phyloP scores from a whole-genome alignment of 805 yeast genomes.

The Wickerhamiella galacta region DNA sequence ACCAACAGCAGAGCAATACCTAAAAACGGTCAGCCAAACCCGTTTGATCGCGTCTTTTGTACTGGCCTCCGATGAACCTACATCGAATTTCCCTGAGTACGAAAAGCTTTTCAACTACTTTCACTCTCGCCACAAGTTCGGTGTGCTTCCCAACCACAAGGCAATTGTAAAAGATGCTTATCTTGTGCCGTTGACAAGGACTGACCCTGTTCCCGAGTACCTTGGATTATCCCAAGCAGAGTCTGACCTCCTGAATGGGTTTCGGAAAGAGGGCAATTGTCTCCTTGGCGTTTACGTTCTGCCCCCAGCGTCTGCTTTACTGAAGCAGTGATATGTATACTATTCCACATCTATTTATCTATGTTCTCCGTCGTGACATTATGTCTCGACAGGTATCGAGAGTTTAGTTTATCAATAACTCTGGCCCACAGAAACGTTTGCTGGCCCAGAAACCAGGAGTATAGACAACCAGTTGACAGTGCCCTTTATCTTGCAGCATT shows the following conservation, averaged over 20 bases:
- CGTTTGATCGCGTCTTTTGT: slow-evolving; percentile 39
- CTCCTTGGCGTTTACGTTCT: slow-evolving; percentile 2
- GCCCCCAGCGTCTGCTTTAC: neutral
- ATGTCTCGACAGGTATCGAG: no score
- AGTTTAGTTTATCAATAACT: no score
- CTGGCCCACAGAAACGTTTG: no score
- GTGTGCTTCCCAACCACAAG: slow-evolving; percentile 39
- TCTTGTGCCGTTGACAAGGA: slow-evolving; percentile 29
- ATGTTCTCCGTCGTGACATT: no score
- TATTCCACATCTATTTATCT: no score
- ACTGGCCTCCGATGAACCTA: slow-evolving; percentile 21
- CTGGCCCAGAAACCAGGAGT: no score
- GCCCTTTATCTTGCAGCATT: no score
- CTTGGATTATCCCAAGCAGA: neutral
- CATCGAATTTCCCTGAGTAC: slow-evolving; percentile 10
- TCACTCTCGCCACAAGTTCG: slow-evolving; percentile 31
- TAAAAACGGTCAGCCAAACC: slow-evolving; percentile 27
- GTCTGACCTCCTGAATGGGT: neutral
- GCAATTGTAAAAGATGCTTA: slow-evolving; percentile 47
- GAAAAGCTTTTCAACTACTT: slow-evolving; percentile 31
- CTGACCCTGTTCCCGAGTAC: neutral
- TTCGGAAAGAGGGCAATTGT: neutral
- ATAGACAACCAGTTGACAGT: no score
- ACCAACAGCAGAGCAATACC: slow-evolving; percentile 38
- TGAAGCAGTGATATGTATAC: no score